These are phyloP conservation scores for Daldinia grandis DNA, from an alignment of 495 filamentous ascomycete genomes.

Conservation along the genomic window DNA sequence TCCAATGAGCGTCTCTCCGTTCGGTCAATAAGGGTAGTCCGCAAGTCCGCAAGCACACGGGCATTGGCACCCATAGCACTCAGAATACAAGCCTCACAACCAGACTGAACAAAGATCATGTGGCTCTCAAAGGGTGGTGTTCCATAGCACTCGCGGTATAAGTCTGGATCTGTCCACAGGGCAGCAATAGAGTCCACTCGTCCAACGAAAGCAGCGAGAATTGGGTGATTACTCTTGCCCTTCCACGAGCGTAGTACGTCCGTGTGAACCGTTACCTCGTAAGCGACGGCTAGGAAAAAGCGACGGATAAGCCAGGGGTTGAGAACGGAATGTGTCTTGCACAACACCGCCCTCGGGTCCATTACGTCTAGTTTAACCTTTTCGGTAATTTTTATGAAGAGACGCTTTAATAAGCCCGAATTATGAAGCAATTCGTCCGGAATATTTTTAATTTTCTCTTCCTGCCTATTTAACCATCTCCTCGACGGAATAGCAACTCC, in stretches of 20 bases:
- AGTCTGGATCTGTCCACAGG: constrained; percentile 46
- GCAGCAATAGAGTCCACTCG: constrained; percentile 47
- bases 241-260: constrained; percentile 37
- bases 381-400: constrained; percentile 39
- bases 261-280: constrained; percentile 49
- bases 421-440: constrained; percentile 35
- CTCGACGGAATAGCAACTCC: constrained; percentile 42
- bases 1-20: constrained; percentile 26
- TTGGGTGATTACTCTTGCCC: constrained; percentile 13
- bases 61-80: constrained; percentile 51
- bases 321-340: constrained; percentile 46
- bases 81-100: constrained; percentile 59
- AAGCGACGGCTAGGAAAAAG: constrained; percentile 46
- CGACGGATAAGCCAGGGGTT: constrained; percentile 49
- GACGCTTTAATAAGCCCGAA: constrained; percentile 34
- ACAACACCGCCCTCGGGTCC: constrained; percentile 47
- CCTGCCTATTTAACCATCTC: constrained; percentile 42
- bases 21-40: constrained; percentile 49
- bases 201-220: constrained; percentile 42
- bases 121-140: constrained; percentile 32
- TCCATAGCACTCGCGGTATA: constrained; percentile 45
- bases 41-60: constrained; percentile 48
- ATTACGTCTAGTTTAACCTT: constrained; percentile 27
- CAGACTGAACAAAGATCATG: constrained; percentile 41
- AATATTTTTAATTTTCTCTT: constrained; percentile 33